These are phyloP conservation scores for Leccinum ponderosum DNA, from an alignment of 1,284 basidiomycete species.

Conservation along the genomic window DNA sequence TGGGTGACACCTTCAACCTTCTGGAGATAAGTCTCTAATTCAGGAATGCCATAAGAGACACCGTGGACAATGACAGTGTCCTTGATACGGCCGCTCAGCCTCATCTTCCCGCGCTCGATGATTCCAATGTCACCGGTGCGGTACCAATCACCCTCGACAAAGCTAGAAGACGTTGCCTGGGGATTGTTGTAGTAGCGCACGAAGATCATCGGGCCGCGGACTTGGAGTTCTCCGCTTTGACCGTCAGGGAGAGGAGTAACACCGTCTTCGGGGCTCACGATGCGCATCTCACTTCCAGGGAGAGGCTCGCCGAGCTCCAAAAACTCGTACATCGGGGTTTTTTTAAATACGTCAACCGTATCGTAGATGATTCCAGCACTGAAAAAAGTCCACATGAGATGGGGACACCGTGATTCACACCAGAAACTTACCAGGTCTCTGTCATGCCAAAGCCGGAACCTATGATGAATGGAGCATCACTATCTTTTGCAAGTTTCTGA, in stretches of 20 bases:
- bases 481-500: conserved; percentile 31
- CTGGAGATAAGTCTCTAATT: conserved; percentile 35
- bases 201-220: too few relatives aligned
- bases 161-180: conserved; percentile 19
- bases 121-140: conserved; percentile 44
- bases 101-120: conserved; percentile 33
- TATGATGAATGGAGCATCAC: conserved; percentile 33
- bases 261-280: too few relatives aligned
- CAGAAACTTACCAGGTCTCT: conserved; percentile 36
- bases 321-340: conserved; percentile 16
- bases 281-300: too few relatives aligned
- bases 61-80: conserved; percentile 44
- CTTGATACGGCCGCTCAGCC: too few relatives aligned
- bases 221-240: too few relatives aligned
- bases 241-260: too few relatives aligned
- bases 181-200: too few relatives aligned
- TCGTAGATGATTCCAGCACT: conserved; percentile 43
- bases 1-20: too few relatives aligned
- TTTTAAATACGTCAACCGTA: conserved; percentile 14
- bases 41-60: conserved; percentile 43
- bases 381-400: neutral
- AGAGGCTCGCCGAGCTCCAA: too few relatives aligned
- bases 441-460: conserved; percentile 33
- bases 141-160: conserved; percentile 45
- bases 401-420: neutral